phyloP scores from a whole-genome alignment of 129 eudicot species.

The Smallanthus sonchifolius region DNA sequence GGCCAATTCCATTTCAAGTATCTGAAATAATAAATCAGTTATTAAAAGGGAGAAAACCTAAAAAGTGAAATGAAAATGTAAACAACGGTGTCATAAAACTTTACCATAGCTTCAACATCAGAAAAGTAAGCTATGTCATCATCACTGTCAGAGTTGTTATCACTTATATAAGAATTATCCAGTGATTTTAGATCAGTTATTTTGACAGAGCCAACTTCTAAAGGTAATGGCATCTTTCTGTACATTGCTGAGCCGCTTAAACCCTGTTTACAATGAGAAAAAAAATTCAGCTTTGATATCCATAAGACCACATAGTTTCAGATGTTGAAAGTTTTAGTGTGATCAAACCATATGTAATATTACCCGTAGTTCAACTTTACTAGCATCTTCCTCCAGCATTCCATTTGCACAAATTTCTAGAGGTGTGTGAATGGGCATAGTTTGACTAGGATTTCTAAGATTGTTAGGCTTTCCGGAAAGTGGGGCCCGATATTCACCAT shows the following conservation, averaged over 20 bases:
- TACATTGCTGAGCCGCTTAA: conserved; percentile 33
- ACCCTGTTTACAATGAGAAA: conserved; percentile 32
- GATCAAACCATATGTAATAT: neutral
- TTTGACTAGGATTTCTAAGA: conserved; percentile 35
- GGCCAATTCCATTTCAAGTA: conserved; percentile 83
- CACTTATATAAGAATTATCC: conserved; percentile 40
- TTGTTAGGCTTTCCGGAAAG: conserved; percentile 41
- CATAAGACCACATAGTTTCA: neutral
- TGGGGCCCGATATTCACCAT: conserved; percentile 19
- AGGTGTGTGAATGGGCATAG: conserved; percentile 35
- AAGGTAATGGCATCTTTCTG: conserved; percentile 30
- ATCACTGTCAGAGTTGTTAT: conserved; percentile 61
- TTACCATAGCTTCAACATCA: conserved; percentile 93
- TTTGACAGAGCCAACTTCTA: conserved; percentile 40
- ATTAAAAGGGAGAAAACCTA: neutral
- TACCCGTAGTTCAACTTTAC: conserved; percentile 52
- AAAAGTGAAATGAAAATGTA: conserved; percentile 10
- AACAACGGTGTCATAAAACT: conserved; percentile 4
- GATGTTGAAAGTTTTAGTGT: neutral
- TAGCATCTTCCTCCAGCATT: conserved; percentile 34
- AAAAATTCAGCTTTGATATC: neutral
- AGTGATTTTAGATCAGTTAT: conserved; percentile 41
- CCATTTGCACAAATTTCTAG: conserved; percentile 29
- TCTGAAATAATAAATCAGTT: conserved; percentile 46
- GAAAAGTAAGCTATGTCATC: conserved; percentile 83